Evolutionary conservation across 495 filamentous ascomycete species (phyloP).

Genomic region (Aspergillus nidulans): DNA sequence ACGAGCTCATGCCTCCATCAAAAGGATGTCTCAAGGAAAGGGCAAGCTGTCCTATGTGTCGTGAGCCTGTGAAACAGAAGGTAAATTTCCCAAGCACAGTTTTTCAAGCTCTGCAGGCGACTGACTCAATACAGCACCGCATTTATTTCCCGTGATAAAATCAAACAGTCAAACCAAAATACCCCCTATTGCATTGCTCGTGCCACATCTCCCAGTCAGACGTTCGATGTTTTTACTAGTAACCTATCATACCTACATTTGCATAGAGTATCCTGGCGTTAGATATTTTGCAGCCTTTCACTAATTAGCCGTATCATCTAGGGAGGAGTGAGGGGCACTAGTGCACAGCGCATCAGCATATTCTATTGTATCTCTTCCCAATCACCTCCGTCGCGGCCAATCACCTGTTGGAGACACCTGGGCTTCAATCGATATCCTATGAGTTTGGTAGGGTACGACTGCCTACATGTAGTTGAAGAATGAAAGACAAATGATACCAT

Average conservation of each 20-base stretch:
- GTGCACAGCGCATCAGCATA: background rate
- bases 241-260: background rate
- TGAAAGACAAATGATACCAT: background rate
- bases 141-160: constrained; percentile 20
- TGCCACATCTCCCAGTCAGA: background rate
- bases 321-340: background rate
- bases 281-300: background rate
- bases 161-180: background rate
- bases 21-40: constrained; percentile 11
- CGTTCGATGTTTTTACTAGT: background rate
- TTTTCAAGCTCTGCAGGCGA: background rate
- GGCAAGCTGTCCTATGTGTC: constrained; percentile 23
- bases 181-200: background rate
- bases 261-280: background rate
- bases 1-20: constrained; percentile 18
- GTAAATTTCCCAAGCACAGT: constrained; percentile 2
- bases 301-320: background rate
- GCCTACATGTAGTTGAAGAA: too few species aligned
- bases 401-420: background rate
- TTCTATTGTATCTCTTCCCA: background rate
- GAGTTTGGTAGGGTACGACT: background rate
- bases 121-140: constrained; percentile 8
- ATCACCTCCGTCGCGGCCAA: background rate
- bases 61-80: constrained; percentile 20
- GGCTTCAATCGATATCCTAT: background rate